phyloP scores from a whole-genome alignment of 345 rosid genomes.

The Limnanthes douglasii region DNA sequence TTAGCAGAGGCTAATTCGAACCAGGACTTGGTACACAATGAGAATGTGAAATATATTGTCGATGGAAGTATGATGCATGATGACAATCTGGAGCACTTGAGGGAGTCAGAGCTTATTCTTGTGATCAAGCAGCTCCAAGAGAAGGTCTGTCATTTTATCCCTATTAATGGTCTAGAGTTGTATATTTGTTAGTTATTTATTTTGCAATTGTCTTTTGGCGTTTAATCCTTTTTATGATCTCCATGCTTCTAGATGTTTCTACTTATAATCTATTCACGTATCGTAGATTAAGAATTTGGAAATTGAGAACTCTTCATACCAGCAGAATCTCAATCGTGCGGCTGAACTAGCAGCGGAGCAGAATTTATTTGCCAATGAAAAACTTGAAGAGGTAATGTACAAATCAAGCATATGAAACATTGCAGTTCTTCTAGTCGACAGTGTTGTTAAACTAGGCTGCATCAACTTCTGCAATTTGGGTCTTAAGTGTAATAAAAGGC shows the following conservation, averaged over 20 bases:
- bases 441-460: conserved; percentile 1
- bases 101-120: conserved; percentile 52
- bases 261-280: conserved; percentile 2
- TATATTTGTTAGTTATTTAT: conserved; percentile 2
- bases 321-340: conserved; percentile 43
- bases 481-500: too few relatives aligned
- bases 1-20: conserved; percentile 21
- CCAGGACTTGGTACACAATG: conserved; percentile 11
- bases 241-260: neutral
- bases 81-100: conserved; percentile 21
- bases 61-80: conserved; percentile 8
- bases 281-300: conserved; percentile 54
- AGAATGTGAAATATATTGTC: conserved; percentile 9
- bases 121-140: conserved; percentile 80
- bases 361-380: conserved; percentile 33
- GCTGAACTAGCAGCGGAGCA: conserved; percentile 44
- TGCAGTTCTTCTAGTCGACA: too few relatives aligned
- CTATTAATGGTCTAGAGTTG: neutral
- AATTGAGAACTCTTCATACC: conserved; percentile 51
- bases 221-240: conserved; percentile 7
- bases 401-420: neutral
- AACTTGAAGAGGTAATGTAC: conserved; percentile 47
- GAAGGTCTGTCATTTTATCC: conserved; percentile 34
- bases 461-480: too few relatives aligned
- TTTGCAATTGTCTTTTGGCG: conserved; percentile 4